Conservation (phyloP, 495 filamentous ascomycete species). For the Aspergillus nidulans region DNA sequence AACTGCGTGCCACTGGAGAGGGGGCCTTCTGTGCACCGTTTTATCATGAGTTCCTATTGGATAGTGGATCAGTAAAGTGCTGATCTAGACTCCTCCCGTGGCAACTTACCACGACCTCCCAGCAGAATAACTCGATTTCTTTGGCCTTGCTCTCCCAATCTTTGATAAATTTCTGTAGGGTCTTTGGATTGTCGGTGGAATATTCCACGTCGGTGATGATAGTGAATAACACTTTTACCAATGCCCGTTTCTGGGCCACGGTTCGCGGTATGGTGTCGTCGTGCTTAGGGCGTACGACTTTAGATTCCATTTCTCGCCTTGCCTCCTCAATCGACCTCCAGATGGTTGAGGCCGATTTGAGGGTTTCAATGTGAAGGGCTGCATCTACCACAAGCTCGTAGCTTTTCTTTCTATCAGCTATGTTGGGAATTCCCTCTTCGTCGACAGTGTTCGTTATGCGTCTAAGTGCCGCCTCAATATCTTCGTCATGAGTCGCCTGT, state of each 20-base stretch:
- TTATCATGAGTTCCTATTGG: background rate
- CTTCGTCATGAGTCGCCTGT: too few species aligned
- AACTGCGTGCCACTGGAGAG: background rate
- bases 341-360: background rate
- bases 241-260: background rate
- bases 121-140: background rate
- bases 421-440: too few species aligned
- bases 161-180: background rate
- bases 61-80: background rate
- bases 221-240: background rate
- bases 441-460: too few species aligned
- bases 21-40: background rate
- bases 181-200: background rate
- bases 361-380: background rate
- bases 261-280: background rate
- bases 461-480: too few species aligned
- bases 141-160: background rate
- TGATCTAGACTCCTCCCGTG: background rate
- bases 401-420: too few species aligned
- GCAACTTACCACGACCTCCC: background rate
- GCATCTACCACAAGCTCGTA: background rate
- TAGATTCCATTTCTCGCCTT: background rate
- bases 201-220: background rate
- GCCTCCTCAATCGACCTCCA: background rate
- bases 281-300: background rate